These are phyloP conservation scores for Dioscorea cayenensis DNA, from an alignment of 116 monocot genomes.

Conservation along the genomic window DNA sequence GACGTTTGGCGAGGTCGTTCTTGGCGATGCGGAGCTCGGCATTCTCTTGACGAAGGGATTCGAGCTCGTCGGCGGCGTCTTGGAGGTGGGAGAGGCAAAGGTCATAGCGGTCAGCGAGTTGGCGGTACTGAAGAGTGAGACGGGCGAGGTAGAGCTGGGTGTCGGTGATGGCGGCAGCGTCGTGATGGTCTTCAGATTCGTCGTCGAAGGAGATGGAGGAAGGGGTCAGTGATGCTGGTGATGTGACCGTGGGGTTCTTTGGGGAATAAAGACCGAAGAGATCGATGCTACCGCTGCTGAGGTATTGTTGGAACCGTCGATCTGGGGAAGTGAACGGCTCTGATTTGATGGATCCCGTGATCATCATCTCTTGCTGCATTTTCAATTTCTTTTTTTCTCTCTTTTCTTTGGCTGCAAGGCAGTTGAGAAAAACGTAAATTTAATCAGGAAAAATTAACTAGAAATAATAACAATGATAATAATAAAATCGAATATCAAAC, in stretches of 20 bases:
- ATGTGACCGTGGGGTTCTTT: neutral
- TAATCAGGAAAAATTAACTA: too few relatives aligned
- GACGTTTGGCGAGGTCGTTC: conserved; percentile 41
- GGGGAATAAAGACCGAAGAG: conserved; percentile 18
- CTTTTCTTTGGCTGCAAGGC: too few relatives aligned
- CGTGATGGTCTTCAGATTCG: conserved; percentile 9
- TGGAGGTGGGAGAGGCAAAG: conserved; percentile 72
- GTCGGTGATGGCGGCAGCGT: conserved; percentile 12
- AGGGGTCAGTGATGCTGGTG: conserved; percentile 35
- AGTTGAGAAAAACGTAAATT: too few relatives aligned
- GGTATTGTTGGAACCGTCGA: conserved; percentile 6
- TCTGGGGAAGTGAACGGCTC: conserved; percentile 13
- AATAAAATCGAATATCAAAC: too few relatives aligned
- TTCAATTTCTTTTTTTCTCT: too few relatives aligned
- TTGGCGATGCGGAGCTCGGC: conserved; percentile 53
- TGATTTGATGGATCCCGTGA: conserved; percentile 15
- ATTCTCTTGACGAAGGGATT: conserved; percentile 58
- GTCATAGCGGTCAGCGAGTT: conserved; percentile 53
- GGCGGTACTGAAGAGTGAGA: conserved; percentile 59
- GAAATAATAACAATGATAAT: too few relatives aligned
- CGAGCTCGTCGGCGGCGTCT: conserved; percentile 49
- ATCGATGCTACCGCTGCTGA: conserved; percentile 18
- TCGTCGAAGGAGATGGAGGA: conserved; percentile 37
- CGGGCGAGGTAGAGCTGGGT: conserved; percentile 48
- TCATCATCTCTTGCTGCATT: conserved; percentile 32